Base-by-base conservation (phyloP, 2,329 filamentous ascomycete species). In the Cladophialophora chaetospira region DNA sequence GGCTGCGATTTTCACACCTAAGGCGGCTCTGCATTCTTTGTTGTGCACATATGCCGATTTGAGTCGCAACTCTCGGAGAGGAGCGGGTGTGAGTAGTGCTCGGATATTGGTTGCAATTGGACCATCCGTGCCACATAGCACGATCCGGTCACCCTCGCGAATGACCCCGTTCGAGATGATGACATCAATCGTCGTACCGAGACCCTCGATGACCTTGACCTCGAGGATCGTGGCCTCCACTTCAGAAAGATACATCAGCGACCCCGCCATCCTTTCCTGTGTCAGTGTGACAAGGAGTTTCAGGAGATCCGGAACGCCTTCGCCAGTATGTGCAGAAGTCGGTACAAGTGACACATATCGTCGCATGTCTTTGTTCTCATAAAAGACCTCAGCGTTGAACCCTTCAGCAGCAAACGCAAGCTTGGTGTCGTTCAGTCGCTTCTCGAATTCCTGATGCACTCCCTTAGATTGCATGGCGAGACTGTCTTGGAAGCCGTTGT, bases 11-110 rank as follows among this genome's bases (percentile, higher is more conserved):
- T 99, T 99, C 74, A 99, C 91, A 88, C 94, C 94, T 69, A 99
- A 84, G 6, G 94, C 91, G 17, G 95, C 94, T 81, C 97, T 99
- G 77, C 97, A 92, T 74, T 96, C 91, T 79, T 99, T 97, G 80
- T 99, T 97, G 80, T 99, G 95, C 26, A 99, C 93, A 69, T 99
- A 99, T 62, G 87, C 83, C 2, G 92, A 96, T 77, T 97, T 97
- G 68, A 99, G 84, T 72, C 95, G 91, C 63, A 99, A 76, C 73
- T 99, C 94, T 71, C 91, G 94, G 71, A 99, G 85, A 59, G 91
- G 89, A 9, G 91, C 92, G 1, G 94, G 94, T 3, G 94, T 99
- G 50, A 99, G 81, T 23, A 99, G 82, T 11, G 94, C 95, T 77
- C 94, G 86, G 68, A 99, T 94, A 66, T 97, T 97, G 5, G 94